Evolutionary conservation across 192 early-diverging fungal species (phyloP), one percentile per base, ranked within the genome.

Genomic region (Coemansia sp.): DNA sequence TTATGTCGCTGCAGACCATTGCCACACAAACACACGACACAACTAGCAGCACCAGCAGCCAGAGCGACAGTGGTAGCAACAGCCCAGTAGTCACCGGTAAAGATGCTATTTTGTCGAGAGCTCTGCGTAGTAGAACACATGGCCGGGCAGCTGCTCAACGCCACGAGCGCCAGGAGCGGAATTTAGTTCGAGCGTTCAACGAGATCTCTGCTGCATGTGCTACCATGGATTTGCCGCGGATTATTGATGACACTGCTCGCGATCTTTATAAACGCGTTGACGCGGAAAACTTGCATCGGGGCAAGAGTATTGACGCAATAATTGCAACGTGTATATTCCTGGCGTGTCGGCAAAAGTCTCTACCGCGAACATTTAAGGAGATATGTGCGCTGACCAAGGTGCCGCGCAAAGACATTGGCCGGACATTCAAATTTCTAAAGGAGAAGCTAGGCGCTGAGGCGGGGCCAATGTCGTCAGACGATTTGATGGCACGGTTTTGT

Each of bases 281-380:
- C 64, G 88, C 92, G 41, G 88, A 92, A 27, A 93, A 92, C 58
- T 54, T 91, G 29, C 71, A 94, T 21, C 85, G 88, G 11, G 92
- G 93, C 35, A 95, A 94, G 75, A 86, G 83, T 14, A 86, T 84
- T 17, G 91, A 95, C 31, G 87, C 89, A 26, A 87, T 96, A 54
- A 88, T 91, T 57, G 95, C 94, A 3, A 91, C 92, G 0, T 97
- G 94, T 65, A 93, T 97, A 59, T 97, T 91, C 66, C 89, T 97
- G 61, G 95, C 92, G 3, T 97, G 97, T 69, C 83, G 91, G 37
- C 88, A 94, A 67, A 82, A 94, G 67, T 75, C 83, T 27, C 89
- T 91, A 1, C 88, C 88, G 6, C 86, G 97, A 63, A 96, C 97
- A 4, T 96, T 96, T 72, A 93, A 93, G 68, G 95, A 99, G 74